Base-by-base conservation (phyloP, 306 rosid genomes). In the Pueraria montana region DNA sequence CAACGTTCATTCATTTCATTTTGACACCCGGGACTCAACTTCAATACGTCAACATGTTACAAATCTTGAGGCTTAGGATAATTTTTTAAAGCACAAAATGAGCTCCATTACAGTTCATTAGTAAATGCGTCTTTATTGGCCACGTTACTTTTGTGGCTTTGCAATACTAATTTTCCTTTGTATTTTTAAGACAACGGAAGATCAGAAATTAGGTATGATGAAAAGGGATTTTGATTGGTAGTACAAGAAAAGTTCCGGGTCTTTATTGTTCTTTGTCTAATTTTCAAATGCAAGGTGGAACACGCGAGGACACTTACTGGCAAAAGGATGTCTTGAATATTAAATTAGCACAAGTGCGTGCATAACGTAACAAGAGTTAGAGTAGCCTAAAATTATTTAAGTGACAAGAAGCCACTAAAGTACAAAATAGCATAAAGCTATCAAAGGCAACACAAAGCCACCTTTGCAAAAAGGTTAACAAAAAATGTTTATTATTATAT, bases 41-140 rank as follows among this genome's bases (percentile, higher is more conserved):
- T 61, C 79, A 55, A 71, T 82, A 80, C 88, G 80, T 50, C 76
- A 84, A 81, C 36, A 16, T 48, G 46, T 21, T 80, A 48, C 11
- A 82, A 53, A 13, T 40, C 34, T 68, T 67, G 74, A 86, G 85
- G 78, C 59, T 38, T 84, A 88, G 85, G 86, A 61, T 73, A 56
- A 32, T 77, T 83, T 82, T 82, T 80, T 70, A 40, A 72, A 63
- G 30, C 55, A 72, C 87, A 82, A 52, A 52, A 55, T 64, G 77
- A 68, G 50, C 46, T 65, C 77, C 81, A 79, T 78, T 88, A 58
- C 80, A 62, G 83, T 87, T 87, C 91, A 85, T 85, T 79, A 77
- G 72, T 74, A 38, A 58, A 46, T 79, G 72, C 32, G 50, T 74
- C 63, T 66, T 75, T 5, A 11, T 53, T 84, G 63, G 11, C 89